phyloP scores from a whole-genome alignment of 257 asterid genomes.

The Nicotiana knightiana region DNA sequence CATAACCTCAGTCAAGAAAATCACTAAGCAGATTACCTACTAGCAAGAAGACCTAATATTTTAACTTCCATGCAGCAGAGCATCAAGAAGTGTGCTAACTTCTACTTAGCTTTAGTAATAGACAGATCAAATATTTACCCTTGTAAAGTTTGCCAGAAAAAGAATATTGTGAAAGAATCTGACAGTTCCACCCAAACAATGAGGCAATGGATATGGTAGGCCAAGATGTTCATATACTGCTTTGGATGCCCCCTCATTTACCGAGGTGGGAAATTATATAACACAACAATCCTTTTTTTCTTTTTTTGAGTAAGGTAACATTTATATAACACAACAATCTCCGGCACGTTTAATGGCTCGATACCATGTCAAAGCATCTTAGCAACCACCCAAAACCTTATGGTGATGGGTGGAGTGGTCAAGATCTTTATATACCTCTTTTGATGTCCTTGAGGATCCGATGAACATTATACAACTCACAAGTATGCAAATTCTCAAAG shows the following conservation, averaged over 20 bases:
- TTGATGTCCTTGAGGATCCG: neutral
- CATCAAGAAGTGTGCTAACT: neutral
- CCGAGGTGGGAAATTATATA: neutral
- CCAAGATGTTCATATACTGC: neutral
- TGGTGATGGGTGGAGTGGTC: neutral
- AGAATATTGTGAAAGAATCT: neutral
- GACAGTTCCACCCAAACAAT: neutral
- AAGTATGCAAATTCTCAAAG: neutral
- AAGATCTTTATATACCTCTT: neutral
- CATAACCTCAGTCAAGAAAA: neutral
- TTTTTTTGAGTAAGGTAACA: too few species aligned
- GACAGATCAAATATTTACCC: neutral
- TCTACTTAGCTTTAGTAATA: neutral
- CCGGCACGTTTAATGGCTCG: neutral
- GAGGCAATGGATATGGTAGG: neutral
- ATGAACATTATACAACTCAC: slow-evolving; percentile 1
- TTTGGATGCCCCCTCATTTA: neutral
- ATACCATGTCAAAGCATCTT: neutral
- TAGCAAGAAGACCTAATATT: neutral
- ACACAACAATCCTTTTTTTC: too few species aligned
- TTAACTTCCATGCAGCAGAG: neutral
- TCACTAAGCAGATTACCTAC: neutral
- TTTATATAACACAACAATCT: neutral
- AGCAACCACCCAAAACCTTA: neutral
- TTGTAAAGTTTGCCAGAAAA: neutral